Percentiles rank a stretch among this genome's conserved stretches.
Conservation (phyloP, 2,329 filamentous ascomycete species). For the Fusarium chlamydosporum region DNA sequence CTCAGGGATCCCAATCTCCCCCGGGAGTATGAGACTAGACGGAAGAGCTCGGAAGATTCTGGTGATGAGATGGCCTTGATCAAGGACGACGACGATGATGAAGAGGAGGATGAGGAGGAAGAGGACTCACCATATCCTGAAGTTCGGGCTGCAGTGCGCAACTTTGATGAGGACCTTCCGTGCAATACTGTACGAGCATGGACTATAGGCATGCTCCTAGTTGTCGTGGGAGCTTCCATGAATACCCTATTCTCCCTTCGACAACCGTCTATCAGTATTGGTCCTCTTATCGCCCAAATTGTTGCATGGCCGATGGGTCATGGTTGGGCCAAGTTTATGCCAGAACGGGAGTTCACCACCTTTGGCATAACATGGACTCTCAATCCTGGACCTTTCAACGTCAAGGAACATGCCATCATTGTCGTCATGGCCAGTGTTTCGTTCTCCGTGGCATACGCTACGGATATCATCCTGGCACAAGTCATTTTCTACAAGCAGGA, state of each 20-base stretch:
- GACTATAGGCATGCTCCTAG: slow-evolving; percentile 71
- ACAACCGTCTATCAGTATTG: slow-evolving; percentile 72
- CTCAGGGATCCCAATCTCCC: slow-evolving; percentile 69
- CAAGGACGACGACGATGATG: slow-evolving; percentile 50
- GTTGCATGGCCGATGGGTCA: slow-evolving; percentile 75
- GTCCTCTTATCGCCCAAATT: slow-evolving; percentile 73
- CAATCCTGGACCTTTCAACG: slow-evolving; percentile 78
- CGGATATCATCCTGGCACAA: slow-evolving; percentile 80
- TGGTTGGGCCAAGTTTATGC: slow-evolving; percentile 70
- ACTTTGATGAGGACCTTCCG: slow-evolving; percentile 75
- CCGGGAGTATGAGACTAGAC: slow-evolving; percentile 59
- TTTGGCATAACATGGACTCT: slow-evolving; percentile 70
- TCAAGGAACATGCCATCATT: slow-evolving; percentile 78
- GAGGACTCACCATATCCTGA: slow-evolving; percentile 74
- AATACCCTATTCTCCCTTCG: slow-evolving; percentile 75
- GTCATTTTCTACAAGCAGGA: slow-evolving; percentile 78
- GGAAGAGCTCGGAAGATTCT: slow-evolving; percentile 35
- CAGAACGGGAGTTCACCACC: slow-evolving; percentile 63
- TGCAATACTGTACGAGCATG: slow-evolving; percentile 77
- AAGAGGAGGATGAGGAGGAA: slow-evolving; percentile 57
- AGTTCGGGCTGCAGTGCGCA: slow-evolving; percentile 73
- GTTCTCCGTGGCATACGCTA: slow-evolving; percentile 78
- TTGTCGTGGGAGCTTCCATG: slow-evolving; percentile 70
- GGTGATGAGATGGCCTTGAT: slow-evolving; percentile 47
- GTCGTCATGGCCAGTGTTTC: slow-evolving; percentile 80